These are phyloP conservation scores for Willaertia magna DNA, from an alignment of 208 protist genomes.

Conservation along the genomic window DNA sequence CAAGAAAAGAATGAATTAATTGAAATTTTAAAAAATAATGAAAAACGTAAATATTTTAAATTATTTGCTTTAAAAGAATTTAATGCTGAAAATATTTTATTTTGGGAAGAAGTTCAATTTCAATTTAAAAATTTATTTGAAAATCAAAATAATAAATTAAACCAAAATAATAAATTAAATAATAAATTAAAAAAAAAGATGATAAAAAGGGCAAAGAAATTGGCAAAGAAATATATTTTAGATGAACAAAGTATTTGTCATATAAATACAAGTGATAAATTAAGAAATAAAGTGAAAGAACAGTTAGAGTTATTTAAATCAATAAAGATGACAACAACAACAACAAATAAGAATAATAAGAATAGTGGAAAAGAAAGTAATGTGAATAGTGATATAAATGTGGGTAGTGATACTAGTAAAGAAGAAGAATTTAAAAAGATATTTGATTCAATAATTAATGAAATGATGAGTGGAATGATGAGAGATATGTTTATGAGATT, in stretches of 20 bases:
- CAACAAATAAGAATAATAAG: too few relatives aligned
- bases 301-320: too few relatives aligned
- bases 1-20: too few relatives aligned
- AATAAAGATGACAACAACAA: neutral
- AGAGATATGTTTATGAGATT: neutral
- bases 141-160: too few relatives aligned
- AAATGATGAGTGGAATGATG: neutral
- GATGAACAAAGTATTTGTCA: neutral
- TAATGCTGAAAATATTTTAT: neutral
- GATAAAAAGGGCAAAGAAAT: neutral
- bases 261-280: neutral
- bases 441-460: neutral
- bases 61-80: neutral
- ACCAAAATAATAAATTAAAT: too few relatives aligned
- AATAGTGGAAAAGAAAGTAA: too few relatives aligned
- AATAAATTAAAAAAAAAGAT: too few relatives aligned
- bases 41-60: neutral
- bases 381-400: too few relatives aligned
- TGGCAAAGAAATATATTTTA: neutral
- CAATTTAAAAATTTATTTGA: too few relatives aligned
- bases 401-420: neutral
- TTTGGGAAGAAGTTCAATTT: neutral
- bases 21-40: too few relatives aligned
- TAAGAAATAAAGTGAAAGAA: neutral
- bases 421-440: neutral